Evolutionary conservation across 345 rosid genomes (phyloP).

Genomic region (Anacardium occidentale): DNA sequence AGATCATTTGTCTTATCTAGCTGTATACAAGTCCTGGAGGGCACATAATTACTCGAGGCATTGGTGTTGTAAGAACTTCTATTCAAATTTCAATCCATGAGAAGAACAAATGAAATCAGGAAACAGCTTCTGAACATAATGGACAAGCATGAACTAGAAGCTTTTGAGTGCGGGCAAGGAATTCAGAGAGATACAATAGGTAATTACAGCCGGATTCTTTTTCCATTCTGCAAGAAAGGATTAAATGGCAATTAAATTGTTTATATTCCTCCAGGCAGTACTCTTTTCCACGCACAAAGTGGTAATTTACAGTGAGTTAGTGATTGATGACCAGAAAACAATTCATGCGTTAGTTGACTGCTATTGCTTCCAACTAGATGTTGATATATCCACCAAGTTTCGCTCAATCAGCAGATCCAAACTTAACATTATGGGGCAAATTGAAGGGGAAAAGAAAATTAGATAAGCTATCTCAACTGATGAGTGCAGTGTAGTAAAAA

Average conservation of each 20-base stretch:
- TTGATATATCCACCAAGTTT: not conserved
- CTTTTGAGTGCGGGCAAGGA: slow-evolving; percentile 74
- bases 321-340: slow-evolving; percentile 86
- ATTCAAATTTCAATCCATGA: slow-evolving; percentile 60
- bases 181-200: slow-evolving; percentile 63
- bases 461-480: no score
- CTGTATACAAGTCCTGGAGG: slow-evolving; percentile 87
- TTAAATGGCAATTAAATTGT: slow-evolving; percentile 74
- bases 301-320: slow-evolving; percentile 84
- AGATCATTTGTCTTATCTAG: no score
- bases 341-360: slow-evolving; percentile 44
- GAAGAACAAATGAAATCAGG: slow-evolving; percentile 72
- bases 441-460: no score
- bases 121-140: slow-evolving; percentile 77
- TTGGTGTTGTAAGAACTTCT: slow-evolving; percentile 78
- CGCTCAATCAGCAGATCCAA: no score
- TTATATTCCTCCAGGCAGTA: slow-evolving; percentile 79
- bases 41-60: slow-evolving; percentile 77
- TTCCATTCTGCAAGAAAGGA: slow-evolving; percentile 76
- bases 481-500: no score
- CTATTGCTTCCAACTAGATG: not conserved
- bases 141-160: slow-evolving; percentile 81
- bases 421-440: no score
- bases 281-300: slow-evolving; percentile 77
- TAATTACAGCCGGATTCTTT: slow-evolving; percentile 78